Evolutionary conservation across 352 stramenopile species (phyloP).

Genomic region (Phytopythium cucurbitacearum): DNA sequence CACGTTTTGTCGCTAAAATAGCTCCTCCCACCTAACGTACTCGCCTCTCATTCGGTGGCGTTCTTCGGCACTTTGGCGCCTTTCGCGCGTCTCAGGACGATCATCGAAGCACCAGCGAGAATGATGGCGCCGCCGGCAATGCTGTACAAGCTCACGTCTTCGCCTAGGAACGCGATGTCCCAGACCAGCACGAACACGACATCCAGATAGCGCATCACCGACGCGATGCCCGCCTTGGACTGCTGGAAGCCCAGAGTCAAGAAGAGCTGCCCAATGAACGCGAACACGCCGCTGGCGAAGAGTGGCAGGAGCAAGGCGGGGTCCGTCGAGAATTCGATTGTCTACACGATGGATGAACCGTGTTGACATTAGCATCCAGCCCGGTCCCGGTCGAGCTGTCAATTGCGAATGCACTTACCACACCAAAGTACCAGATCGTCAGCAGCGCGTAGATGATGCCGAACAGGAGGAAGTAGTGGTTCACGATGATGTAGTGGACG

Average conservation of each 20-base stretch:
- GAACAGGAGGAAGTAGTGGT: slow-evolving; percentile 45
- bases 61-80: neutral
- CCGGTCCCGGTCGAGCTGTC: neutral
- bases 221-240: slow-evolving; percentile 32
- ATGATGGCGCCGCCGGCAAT: slow-evolving; percentile 56
- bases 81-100: slow-evolving; percentile 32
- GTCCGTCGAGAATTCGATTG: slow-evolving; percentile 9
- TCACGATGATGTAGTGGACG: slow-evolving; percentile 24
- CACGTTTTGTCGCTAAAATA: too few relatives aligned
- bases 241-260: slow-evolving; percentile 51
- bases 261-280: slow-evolving; percentile 38
- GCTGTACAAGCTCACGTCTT: slow-evolving; percentile 52
- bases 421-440: slow-evolving; percentile 18
- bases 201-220: slow-evolving; percentile 47
- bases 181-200: slow-evolving; percentile 70
- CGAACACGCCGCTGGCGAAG: slow-evolving; percentile 12
- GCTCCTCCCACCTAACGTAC: too few relatives aligned
- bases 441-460: slow-evolving; percentile 24
- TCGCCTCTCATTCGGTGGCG: neutral
- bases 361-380: neutral
- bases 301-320: slow-evolving; percentile 3
- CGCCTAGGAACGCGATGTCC: slow-evolving; percentile 54
- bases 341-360: slow-evolving; percentile 1
- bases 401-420: slow-evolving; percentile 14
- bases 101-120: slow-evolving; percentile 37